Conservation (phyloP, 495 filamentous ascomycete genomes). For the Ascodesmis nigricans region DNA sequence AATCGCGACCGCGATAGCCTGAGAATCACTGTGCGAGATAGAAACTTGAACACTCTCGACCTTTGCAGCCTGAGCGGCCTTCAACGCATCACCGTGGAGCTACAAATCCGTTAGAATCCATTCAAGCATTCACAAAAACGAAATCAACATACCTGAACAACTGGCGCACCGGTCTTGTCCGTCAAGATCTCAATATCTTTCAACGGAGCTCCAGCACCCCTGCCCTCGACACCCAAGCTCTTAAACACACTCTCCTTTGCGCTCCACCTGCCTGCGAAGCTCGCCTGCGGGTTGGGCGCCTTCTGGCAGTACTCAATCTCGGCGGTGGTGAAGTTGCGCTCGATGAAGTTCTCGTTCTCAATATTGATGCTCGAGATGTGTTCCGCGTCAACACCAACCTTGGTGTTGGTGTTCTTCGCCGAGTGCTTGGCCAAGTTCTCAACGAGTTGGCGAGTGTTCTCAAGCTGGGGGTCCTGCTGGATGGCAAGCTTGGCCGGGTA, state of each 20-base stretch:
- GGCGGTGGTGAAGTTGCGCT: conserved; percentile 71
- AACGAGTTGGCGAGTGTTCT: conserved; percentile 51
- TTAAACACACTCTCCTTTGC: conserved; percentile 99
- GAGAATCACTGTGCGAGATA: conserved; percentile 80
- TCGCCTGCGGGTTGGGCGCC: conserved; percentile 53
- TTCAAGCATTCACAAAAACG: not conserved
- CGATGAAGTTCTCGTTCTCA: conserved; percentile 78
- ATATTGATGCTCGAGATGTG: conserved; percentile 65
- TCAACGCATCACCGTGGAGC: conserved; percentile 67
- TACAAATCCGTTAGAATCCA: conserved; percentile 26
- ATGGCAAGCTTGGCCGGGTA: conserved; percentile 45
- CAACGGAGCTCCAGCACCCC: conserved; percentile 70
- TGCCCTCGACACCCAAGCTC: conserved; percentile 65
- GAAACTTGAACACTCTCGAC: conserved; percentile 74
- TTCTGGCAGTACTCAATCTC: conserved; percentile 73
- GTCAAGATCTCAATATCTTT: conserved; percentile 84
- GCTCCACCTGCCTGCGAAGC: conserved; percentile 83
- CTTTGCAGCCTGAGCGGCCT: conserved; percentile 59
- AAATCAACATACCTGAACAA: conserved; percentile 44
- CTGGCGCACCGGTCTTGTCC: conserved; percentile 59
- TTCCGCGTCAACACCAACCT: conserved; percentile 85
- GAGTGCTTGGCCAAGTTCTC: conserved; percentile 56
- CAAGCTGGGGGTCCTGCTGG: conserved; percentile 30
- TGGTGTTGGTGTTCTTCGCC: conserved; percentile 40
- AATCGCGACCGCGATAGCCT: conserved; percentile 82